phyloP scores from a whole-genome alignment of 2,329 filamentous ascomycete species.

The Colletotrichum noveboracense region DNA sequence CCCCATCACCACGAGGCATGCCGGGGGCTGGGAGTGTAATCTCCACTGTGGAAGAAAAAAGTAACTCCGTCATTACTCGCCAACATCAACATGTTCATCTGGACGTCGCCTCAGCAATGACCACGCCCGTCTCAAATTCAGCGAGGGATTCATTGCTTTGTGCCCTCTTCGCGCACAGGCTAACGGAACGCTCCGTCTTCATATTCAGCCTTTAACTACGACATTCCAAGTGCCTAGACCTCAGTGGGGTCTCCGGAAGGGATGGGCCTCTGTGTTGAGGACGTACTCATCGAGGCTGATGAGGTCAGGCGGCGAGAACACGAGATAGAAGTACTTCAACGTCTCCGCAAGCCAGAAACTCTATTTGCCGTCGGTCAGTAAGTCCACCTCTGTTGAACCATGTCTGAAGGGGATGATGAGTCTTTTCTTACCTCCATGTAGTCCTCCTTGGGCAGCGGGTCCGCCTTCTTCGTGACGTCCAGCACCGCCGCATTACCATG shows the following conservation, averaged over 20 bases:
- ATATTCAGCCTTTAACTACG: background rate
- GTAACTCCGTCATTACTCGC: background rate
- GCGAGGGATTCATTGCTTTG: background rate
- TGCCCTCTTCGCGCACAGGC: background rate
- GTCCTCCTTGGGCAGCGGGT: slow-evolving; percentile 47
- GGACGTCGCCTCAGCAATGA: background rate
- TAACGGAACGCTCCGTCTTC: background rate
- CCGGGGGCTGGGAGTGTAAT: background rate
- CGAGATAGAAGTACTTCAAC: slow-evolving; percentile 76
- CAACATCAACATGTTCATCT: background rate
- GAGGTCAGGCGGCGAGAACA: slow-evolving; percentile 68
- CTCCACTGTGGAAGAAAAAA: background rate
- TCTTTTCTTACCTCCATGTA: slow-evolving; percentile 35
- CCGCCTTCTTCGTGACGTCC: slow-evolving; percentile 54
- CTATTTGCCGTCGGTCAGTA: slow-evolving; percentile 34
- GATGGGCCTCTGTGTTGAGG: slow-evolving; percentile 60
- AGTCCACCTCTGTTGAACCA: accelerated
- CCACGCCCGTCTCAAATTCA: background rate
- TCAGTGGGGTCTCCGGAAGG: slow-evolving; percentile 31
- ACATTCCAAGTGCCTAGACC: background rate
- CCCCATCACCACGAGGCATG: background rate
- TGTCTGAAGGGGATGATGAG: background rate
- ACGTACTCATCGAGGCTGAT: slow-evolving; percentile 74
- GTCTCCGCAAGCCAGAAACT: slow-evolving; percentile 79
- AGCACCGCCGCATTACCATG: slow-evolving; percentile 53